A percentile compares a stretch with the other conserved stretches of the same genome.
Conservation (phyloP, 306 rosid genomes). For the Trifolium repens region DNA sequence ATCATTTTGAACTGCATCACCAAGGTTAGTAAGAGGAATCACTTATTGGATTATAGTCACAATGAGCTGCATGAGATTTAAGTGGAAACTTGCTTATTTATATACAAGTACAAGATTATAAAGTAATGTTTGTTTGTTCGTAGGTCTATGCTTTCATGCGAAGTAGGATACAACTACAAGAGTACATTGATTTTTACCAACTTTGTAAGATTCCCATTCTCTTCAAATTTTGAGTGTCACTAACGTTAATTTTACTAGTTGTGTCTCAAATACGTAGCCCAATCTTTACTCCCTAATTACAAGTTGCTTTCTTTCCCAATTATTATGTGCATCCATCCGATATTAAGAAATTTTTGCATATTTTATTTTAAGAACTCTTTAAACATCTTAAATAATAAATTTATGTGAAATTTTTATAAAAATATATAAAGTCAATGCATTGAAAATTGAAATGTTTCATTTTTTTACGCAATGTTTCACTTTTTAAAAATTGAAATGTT, state of each 20-base stretch:
- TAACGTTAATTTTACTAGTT: conserved; percentile 40
- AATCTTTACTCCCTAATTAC: conserved; percentile 30
- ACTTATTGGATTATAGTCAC: background rate
- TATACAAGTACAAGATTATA: conserved; percentile 1
- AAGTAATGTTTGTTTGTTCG: conserved; percentile 49
- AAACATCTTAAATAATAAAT: too few relatives aligned
- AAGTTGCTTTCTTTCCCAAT: conserved; percentile 22
- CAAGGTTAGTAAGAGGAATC: background rate
- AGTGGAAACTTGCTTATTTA: conserved; percentile 26
- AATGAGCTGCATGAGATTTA: conserved; percentile 16
- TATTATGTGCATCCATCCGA: conserved; percentile 1
- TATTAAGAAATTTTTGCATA: background rate
- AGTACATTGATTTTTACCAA: conserved; percentile 42
- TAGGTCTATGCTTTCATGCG: conserved; percentile 25
- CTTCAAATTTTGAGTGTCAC: conserved; percentile 41
- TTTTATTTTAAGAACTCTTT: background rate
- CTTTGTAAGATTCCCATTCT: conserved; percentile 46
- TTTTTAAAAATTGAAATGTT: too few relatives aligned
- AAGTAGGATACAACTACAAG: conserved; percentile 32
- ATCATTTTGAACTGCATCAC: conserved; percentile 42
- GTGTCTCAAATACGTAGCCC: conserved; percentile 32
- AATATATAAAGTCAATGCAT: too few relatives aligned
- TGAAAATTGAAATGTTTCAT: too few relatives aligned
- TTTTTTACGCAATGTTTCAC: too few relatives aligned
- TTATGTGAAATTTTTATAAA: too few relatives aligned